Base-by-base conservation (phyloP, 2,329 filamentous ascomycete species). In the Polytolypa hystricis region DNA sequence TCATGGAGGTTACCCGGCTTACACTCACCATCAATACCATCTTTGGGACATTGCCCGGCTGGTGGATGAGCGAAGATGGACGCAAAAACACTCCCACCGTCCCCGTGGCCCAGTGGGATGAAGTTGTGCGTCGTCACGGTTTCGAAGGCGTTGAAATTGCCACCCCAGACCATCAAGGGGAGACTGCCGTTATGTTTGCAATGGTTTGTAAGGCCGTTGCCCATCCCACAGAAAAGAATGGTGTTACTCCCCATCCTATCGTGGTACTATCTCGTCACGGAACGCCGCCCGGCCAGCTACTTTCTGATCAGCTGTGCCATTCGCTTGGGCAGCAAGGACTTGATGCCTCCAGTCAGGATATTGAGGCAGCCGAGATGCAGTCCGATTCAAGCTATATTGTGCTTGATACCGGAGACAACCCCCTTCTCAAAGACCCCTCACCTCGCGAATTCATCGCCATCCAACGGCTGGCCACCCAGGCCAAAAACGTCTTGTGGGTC, bases 1-100 rank as follows among this genome's bases (percentile, higher is more conserved):
- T 66, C 1, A 30, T 61, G 2, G 65, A 70, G 36, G 39, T 57
- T 3, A 55, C 44, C n/a, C 27, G 39, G 2, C 12, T 18, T 12
- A 23, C 18, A 8, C 18, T 10, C 6, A 20, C n/a, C 17, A n/a
- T 20, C 17, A 16, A 16, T 11, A 19, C 30, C 12, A 34, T 34
- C 19, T 34, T 34, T 18, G 32, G 32, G 10, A 34, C 5, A 15
- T 26, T 34, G n/a, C 21, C 32, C 26, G 19, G 15, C 7, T 25
- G 21, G 21, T 25, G 21, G 21, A 7, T 7, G 7, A 7, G 7
- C 21, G 21, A 25, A n/a, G 21, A 25, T n/a, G 21, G 21, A n/a
- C 21, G 21, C 21, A 7, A 25, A n/a, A n/a, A 25, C n/a, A 25
- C 21, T 25, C 21, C 21, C 7, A 7, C n/a, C 7, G n/a, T 25